Base-by-base conservation (phyloP, 306 rosid genomes). In the Acmispon strigosus region DNA sequence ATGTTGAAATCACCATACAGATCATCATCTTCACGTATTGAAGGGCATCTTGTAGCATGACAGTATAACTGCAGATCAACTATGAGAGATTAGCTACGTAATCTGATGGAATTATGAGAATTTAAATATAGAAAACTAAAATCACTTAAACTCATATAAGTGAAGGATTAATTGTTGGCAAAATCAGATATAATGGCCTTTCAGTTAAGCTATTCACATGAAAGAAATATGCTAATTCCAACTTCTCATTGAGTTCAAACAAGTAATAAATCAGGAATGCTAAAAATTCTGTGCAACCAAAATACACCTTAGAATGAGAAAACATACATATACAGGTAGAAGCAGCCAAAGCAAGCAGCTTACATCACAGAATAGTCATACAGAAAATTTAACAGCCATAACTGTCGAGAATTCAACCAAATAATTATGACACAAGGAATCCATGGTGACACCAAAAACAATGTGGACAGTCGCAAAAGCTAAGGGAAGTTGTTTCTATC, bases 1-100 rank as follows among this genome's bases (percentile, higher is more conserved):
- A 91, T 86, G 72, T 85, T 78, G 44, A 95, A 82, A 85, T 88
- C 93, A 29, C 69, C 91, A 80, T 79, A 90, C 58, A 91, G 66
- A 65, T 79, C 42, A 77, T 81, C 84, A 71, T 84, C 82, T 64
- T 84, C 89, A 49, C 73, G 69, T 69, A 66, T 60, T n/a, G 88
- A 65, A 80, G 70, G 44, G 37, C 37, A 32, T 78, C 79, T 87
- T 47, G 70, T 70, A 80, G 81, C 77, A 7, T 88, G 81, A 81
- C 80, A 84, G 72, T 57, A 81, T 69, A 81, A 66, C 99, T 95
- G 86, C 86, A 84, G 49, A 81, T 70, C 68, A 75, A 65, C 50
- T 69, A 69, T 4, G 73, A 54, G 29, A 78, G 57, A 74, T 76
- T 77, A 68, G 62, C 37, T 32, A 42, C 14, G 62, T 18, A 44